Evolutionary conservation across 2,329 filamentous ascomycete species (phyloP).

Genomic region (Neonectria magnoliae): DNA sequence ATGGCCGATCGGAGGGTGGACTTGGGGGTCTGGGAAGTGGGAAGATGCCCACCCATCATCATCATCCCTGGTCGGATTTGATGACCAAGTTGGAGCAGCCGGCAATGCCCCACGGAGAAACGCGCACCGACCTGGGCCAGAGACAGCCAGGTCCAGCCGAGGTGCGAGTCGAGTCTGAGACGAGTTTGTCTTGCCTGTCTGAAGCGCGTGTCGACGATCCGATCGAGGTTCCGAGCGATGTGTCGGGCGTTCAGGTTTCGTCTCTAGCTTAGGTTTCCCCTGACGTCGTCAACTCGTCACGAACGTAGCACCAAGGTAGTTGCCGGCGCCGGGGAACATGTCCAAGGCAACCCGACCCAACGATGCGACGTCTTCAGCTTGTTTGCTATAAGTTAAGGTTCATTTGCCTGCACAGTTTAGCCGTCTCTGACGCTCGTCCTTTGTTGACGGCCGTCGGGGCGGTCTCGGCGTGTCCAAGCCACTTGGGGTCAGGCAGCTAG

Average conservation of each 20-base stretch:
- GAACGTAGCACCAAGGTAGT: neutral
- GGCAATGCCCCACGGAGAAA: constrained; percentile 11
- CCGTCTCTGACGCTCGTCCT: neutral
- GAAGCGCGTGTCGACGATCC: neutral
- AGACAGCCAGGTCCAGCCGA: neutral
- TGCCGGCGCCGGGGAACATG: constrained; percentile 10
- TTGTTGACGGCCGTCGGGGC: neutral
- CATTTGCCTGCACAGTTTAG: neutral
- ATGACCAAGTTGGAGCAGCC: neutral
- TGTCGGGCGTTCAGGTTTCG: constrained; percentile 1
- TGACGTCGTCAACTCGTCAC: neutral
- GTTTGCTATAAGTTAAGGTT: neutral
- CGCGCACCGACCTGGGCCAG: neutral
- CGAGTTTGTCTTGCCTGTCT: no score
- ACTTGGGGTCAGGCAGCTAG: constrained; percentile 8
- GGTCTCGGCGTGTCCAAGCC: constrained; percentile 7
- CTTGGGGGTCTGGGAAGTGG: neutral
- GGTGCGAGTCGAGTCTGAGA: neutral
- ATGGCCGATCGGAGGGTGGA: constrained; percentile 17
- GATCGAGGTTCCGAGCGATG: constrained; percentile 9
- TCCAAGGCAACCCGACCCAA: neutral
- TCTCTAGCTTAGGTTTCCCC: neutral
- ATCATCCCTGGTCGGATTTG: constrained; percentile 9
- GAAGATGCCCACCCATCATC: neutral
- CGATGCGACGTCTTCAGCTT: neutral